A percentile compares a stretch with the other conserved stretches of the same genome.
Evolutionary conservation across 371 early-diverging fungal genomes (phyloP).

Genomic region (Dinochytrium kinnereticum): DNA sequence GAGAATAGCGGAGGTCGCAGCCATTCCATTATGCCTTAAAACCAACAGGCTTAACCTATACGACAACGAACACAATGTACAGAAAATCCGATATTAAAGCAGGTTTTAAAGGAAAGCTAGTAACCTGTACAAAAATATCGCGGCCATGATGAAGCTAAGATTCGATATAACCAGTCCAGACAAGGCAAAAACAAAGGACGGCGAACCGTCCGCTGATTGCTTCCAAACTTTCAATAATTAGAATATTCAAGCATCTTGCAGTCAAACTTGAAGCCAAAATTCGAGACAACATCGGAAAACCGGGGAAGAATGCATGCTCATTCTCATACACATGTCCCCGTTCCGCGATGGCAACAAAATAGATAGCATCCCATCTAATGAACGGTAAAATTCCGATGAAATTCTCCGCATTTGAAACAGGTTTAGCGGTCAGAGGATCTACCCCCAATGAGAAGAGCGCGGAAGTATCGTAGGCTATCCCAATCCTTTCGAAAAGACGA

Average conservation of each 20-base stretch:
- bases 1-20: conserved; percentile 70
- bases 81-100: no score
- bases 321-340: conserved; percentile 88
- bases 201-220: neutral
- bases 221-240: neutral
- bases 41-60: conserved; percentile 28
- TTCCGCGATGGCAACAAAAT: conserved; percentile 83
- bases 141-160: conserved; percentile 75
- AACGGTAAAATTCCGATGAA: conserved; percentile 43
- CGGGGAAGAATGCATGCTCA: conserved; percentile 91
- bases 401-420: neutral
- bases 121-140: conserved; percentile 75
- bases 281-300: conserved; percentile 71
- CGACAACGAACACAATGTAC: no score
- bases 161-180: conserved; percentile 78
- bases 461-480: neutral
- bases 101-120: no score
- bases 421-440: neutral
- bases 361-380: conserved; percentile 92
- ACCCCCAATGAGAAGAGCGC: neutral
- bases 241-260: neutral
- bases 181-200: conserved; percentile 40
- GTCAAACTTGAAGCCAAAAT: conserved; percentile 31
- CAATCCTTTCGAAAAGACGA: neutral
- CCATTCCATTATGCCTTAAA: conserved; percentile 46